These are phyloP conservation scores for Cladophialophora carrionii DNA, from an alignment of 2,329 filamentous ascomycete species.

Conservation along the genomic window DNA sequence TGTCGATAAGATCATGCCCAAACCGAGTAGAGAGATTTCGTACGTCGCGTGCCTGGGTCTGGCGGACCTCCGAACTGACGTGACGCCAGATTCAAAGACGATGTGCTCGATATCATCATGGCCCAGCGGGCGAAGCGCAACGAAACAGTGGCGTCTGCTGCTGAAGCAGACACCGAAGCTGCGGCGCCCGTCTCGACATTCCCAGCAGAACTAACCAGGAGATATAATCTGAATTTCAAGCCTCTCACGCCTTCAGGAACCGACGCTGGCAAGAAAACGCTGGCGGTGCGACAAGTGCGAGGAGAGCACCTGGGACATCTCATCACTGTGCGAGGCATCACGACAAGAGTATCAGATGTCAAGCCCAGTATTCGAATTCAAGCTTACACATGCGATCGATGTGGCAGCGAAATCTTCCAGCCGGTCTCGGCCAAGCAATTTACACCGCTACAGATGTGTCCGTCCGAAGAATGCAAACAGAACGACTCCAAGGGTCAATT, in stretches of 20 bases:
- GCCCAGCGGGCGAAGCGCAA: conserved; percentile 86
- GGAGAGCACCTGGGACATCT: conserved; percentile 91
- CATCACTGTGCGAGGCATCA: conserved; percentile 92
- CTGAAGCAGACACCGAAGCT: conserved; percentile 67
- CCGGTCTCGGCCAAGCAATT: conserved; percentile 90
- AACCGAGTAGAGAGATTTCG: conserved; percentile 75
- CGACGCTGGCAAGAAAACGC: conserved; percentile 65
- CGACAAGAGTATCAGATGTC: conserved; percentile 93
- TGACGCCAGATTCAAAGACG: conserved; percentile 79
- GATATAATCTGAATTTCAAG: conserved; percentile 97
- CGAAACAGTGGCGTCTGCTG: conserved; percentile 70
- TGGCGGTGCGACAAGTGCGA: conserved; percentile 91
- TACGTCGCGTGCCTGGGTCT: conserved; percentile 46
- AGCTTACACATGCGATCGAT: conserved; percentile 95
- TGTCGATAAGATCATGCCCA: conserved; percentile 83
- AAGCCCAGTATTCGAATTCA: conserved; percentile 98
- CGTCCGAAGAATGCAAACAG: conserved; percentile 82
- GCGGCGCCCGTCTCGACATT: conserved; percentile 75
- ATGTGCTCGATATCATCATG: conserved; percentile 96
- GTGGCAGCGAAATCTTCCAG: conserved; percentile 96
- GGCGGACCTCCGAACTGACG: conserved; percentile 3
- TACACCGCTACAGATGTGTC: conserved; percentile 81
- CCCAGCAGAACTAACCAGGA: conserved; percentile 84
- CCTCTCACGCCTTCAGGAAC: conserved; percentile 75
- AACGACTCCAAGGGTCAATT: conserved; percentile 94